Percentiles rank a stretch among this genome's conserved stretches.
These are phyloP conservation scores for Pythium monospermum DNA, from an alignment of 352 stramenopile genomes.

Conservation along the genomic window DNA sequence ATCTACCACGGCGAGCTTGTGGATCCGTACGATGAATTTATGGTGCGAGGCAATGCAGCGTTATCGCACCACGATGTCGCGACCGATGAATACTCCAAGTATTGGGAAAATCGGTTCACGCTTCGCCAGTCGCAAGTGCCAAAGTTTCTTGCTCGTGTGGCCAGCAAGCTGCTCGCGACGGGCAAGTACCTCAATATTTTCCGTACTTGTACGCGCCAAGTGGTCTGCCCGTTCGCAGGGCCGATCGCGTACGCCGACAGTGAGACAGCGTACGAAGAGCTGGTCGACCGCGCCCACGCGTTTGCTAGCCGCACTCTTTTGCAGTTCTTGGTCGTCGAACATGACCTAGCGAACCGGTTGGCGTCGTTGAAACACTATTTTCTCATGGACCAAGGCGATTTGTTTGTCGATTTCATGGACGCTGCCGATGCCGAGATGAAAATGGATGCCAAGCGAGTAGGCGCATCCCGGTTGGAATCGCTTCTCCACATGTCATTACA, in stretches of 20 bases:
- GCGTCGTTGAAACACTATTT: constrained; percentile 97
- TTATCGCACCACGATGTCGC: constrained; percentile 80
- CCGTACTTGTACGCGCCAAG: constrained; percentile 67
- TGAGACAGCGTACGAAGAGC: constrained; percentile 73
- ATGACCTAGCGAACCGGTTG: constrained; percentile 73
- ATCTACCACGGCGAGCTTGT: constrained; percentile 88
- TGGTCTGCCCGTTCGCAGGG: constrained; percentile 76
- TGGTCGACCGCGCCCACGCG: constrained; percentile 78
- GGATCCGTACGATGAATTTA: constrained; percentile 91
- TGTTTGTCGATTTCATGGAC: constrained; percentile 98
- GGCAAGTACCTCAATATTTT: constrained; percentile 93
- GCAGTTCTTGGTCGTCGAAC: constrained; percentile 75
- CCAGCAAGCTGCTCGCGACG: constrained; percentile 84
- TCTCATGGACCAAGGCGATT: constrained; percentile 97
- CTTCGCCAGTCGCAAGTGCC: constrained; percentile 72
- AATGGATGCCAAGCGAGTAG: constrained; percentile 80
- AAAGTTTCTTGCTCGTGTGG: constrained; percentile 71
- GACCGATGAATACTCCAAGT: constrained; percentile 86
- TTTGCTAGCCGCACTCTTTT: constrained; percentile 78
- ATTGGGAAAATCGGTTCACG: constrained; percentile 87
- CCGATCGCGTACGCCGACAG: constrained; percentile 59
- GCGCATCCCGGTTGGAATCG: constrained; percentile 88
- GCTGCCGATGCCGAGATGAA: constrained; percentile 93
- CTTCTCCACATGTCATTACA: constrained; percentile 93
- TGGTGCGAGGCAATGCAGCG: constrained; percentile 80